Evolutionary conservation across 2,329 filamentous ascomycete species (phyloP).

Genomic region (Teratosphaeria pseudoeucalypti): DNA sequence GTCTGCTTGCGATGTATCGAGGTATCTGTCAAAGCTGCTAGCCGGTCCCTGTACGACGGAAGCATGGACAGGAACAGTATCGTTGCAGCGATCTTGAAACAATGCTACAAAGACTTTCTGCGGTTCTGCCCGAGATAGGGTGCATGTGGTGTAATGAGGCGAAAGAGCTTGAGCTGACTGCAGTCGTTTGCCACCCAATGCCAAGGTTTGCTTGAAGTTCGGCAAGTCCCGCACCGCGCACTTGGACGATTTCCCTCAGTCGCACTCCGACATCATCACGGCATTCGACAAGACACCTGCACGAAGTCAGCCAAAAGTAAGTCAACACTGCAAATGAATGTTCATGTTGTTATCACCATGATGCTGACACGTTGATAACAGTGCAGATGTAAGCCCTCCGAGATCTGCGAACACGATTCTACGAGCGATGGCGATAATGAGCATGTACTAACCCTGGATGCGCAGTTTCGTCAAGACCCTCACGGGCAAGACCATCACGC

Average conservation of each 20-base stretch:
- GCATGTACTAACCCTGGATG: conserved; percentile 11
- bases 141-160: neutral
- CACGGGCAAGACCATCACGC: conserved; percentile 99
- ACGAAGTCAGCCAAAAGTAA: conserved; percentile 16
- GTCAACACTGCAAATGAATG: conserved; percentile 1
- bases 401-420: conserved; percentile 3
- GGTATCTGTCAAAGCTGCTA: neutral
- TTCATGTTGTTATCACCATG: neutral
- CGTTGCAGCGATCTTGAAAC: neutral
- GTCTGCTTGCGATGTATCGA: neutral
- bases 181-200: neutral
- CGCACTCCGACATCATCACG: neutral
- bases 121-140: neutral
- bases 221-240: neutral
- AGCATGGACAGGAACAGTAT: neutral
- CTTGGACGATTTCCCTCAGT: neutral
- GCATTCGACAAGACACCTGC: conserved; percentile 6
- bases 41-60: neutral
- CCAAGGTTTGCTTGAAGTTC: neutral
- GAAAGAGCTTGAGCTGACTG: neutral
- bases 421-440: conserved; percentile 5
- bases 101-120: neutral
- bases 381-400: conserved; percentile 23
- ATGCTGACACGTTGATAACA: conserved; percentile 17
- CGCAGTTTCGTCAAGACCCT: conserved; percentile 99